phyloP scores from a whole-genome alignment of 495 filamentous ascomycete genomes.

The Ascobolus immersus region DNA sequence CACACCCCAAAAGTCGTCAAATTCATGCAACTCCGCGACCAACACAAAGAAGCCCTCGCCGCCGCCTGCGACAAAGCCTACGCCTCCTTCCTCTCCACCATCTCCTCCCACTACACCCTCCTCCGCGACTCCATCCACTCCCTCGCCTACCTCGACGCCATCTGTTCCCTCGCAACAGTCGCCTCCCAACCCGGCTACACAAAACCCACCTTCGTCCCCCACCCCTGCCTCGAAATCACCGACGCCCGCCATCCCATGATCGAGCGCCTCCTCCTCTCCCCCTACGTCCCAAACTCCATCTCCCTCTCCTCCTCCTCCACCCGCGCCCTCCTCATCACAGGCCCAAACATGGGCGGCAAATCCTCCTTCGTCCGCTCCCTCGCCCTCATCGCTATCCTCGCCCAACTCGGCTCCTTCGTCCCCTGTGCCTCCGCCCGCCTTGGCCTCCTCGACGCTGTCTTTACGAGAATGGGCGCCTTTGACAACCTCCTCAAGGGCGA shows the following conservation, averaged over 20 bases:
- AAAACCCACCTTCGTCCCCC: conserved; percentile 49
- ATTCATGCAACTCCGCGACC: conserved; percentile 68
- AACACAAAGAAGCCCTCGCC: conserved; percentile 77
- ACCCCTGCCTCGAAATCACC: conserved; percentile 42
- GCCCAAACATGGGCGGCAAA: conserved; percentile 42
- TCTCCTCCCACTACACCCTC: conserved; percentile 60
- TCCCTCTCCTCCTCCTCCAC: conserved; percentile 30
- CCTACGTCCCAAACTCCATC: conserved; percentile 83
- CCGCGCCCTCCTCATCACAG: conserved; percentile 40
- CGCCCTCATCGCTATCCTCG: conserved; percentile 78
- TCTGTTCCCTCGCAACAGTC: conserved; percentile 62
- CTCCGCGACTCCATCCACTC: conserved; percentile 70
- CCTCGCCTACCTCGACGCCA: conserved; percentile 69
- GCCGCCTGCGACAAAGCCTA: conserved; percentile 85
- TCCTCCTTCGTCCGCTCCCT: conserved; percentile 80
- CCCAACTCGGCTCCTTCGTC: conserved; percentile 83
- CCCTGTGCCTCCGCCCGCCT: conserved; percentile 50
- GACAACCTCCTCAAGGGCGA: conserved; percentile 94
- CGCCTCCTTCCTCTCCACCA: conserved; percentile 34
- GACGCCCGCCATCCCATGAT: conserved; percentile 88
- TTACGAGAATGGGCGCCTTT: conserved; percentile 88
- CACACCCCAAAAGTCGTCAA: conserved; percentile 75
- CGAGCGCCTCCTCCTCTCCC: conserved; percentile 61
- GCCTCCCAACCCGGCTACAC: conserved; percentile 68
- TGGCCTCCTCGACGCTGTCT: conserved; percentile 70